Evolutionary conservation across 179 eudicot genomes (phyloP), one percentile per base, ranked within the genome.

Genomic region (Pouteria campechiana): DNA sequence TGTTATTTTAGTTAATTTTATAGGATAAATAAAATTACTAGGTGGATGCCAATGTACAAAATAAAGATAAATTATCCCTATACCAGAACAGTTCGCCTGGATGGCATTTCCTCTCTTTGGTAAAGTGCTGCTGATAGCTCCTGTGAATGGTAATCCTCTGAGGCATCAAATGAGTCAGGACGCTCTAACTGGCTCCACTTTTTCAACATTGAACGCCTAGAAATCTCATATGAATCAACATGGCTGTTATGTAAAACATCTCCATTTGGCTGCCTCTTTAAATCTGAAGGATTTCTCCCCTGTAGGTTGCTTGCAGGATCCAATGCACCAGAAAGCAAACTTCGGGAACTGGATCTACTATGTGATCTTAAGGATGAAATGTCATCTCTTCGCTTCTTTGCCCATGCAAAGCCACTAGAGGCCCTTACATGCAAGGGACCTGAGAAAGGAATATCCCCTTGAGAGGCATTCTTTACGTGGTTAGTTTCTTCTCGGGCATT

Each of bases 381-480:
- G 52, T 78, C 89, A 46, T 67, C 46, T 54, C 84, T 63, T 43
- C 65, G 63, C 34, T 37, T 60, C 46, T 69, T 85, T 11, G 86
- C 95, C 98, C 98, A 90, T 17, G 95, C 98, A 67, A 90, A 90
- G 28, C 96, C 98, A 44, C 98, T 86, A 24, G 98, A 86, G 14
- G 75, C 83, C 17, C 94, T 76, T 28, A 90, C 80, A 57, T 78
- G 92, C 23, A 87, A 40, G 3, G 98, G 98, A 17, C 92, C 94
- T 6, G 92, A 68, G 63, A 57, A 77, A 6, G 81, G 74, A 7
- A 79, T 69, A 12, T 86, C 96, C 13, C 79, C 96, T 55, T 86
- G 96, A 33, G 95, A 90, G 43, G 79, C 73, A 36, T 75, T 77
- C 72, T 75, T 75, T 19, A 49, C 12, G 30, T 78, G 88, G 47